These are phyloP conservation scores for Bipolaris cookei DNA, from an alignment of 2,329 filamentous ascomycete species.

Conservation along the genomic window DNA sequence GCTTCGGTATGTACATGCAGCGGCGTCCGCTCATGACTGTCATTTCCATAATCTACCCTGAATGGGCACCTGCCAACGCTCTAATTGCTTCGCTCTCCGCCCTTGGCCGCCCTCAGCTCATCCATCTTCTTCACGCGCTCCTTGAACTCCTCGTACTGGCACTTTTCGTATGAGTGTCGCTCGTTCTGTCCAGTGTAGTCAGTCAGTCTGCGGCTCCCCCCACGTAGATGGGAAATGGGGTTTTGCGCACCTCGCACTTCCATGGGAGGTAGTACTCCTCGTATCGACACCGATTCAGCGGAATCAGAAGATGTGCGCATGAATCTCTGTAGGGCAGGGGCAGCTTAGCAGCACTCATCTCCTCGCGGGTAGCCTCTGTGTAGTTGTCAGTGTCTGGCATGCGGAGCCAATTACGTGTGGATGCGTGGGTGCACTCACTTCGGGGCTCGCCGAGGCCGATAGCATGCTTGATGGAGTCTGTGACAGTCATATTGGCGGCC, in stretches of 20 bases:
- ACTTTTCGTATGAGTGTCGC: constrained; percentile 98
- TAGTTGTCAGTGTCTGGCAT: constrained; percentile 38
- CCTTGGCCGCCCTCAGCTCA: constrained; percentile 86
- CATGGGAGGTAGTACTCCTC: constrained; percentile 94
- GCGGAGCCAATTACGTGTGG: constrained; percentile 29
- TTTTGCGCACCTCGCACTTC: constrained; percentile 85
- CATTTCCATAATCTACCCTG: constrained; percentile 4
- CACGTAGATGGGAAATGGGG: background rate
- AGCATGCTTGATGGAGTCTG: constrained; percentile 56
- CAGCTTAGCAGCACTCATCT: constrained; percentile 90
- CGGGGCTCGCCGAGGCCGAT: constrained; percentile 52
- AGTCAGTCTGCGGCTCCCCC: constrained; percentile 14
- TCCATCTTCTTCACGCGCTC: constrained; percentile 98
- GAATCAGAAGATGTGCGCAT: constrained; percentile 93
- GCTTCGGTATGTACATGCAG: constrained; percentile 46
- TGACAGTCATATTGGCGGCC: constrained; percentile 49
- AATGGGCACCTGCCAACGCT: background rate
- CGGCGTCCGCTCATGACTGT: constrained; percentile 8
- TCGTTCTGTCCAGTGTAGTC: constrained; percentile 70
- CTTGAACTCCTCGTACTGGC: constrained; percentile 99
- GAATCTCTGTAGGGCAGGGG: constrained; percentile 92
- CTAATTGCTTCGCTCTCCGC: constrained; percentile 82
- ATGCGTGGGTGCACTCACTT: constrained; percentile 34
- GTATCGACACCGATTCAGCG: constrained; percentile 91
- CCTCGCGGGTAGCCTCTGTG: constrained; percentile 79